Evolutionary conservation across 352 stramenopile species (phyloP).

Genomic region (Phytophthora uliginosa): DNA sequence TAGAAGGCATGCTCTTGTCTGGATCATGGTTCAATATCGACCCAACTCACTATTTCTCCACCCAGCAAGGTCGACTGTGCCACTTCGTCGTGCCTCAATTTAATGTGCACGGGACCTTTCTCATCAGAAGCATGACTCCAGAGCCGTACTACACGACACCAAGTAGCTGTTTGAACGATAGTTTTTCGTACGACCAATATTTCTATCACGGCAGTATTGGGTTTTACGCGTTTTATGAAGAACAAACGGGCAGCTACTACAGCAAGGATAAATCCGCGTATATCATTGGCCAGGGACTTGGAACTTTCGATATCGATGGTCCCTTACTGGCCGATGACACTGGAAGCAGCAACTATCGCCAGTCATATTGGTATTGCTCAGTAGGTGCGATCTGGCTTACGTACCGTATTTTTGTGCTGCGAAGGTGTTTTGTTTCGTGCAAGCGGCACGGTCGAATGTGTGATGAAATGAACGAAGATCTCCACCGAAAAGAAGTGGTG

Average conservation of each 20-base stretch:
- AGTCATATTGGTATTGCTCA: conserved; percentile 18
- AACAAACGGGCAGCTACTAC: conserved; percentile 19
- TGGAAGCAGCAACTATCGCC: conserved; percentile 2
- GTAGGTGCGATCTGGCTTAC: conserved; percentile 19
- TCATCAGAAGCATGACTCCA: neutral
- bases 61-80: conserved; percentile 1
- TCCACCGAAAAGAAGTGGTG: conserved; percentile 8
- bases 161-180: conserved; percentile 1
- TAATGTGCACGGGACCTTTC: conserved; percentile 21
- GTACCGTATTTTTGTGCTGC: conserved; percentile 8
- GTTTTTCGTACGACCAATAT: neutral
- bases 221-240: conserved; percentile 11
- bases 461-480: conserved; percentile 8
- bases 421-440: conserved; percentile 7
- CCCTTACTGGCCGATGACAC: conserved; percentile 8
- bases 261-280: conserved; percentile 16
- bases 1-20: neutral
- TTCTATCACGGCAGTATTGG: conserved; percentile 15
- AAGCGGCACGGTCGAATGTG: conserved; percentile 12
- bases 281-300: conserved; percentile 12
- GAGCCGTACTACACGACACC: conserved; percentile 7
- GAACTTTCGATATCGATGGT: conserved; percentile 25
- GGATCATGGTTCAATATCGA: conserved; percentile 21
- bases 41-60: conserved; percentile 21
- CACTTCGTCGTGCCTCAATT: conserved; percentile 21